Evolutionary conservation across 1,284 basidiomycete species (phyloP).

Genomic region (Acaromyces ingoldii): DNA sequence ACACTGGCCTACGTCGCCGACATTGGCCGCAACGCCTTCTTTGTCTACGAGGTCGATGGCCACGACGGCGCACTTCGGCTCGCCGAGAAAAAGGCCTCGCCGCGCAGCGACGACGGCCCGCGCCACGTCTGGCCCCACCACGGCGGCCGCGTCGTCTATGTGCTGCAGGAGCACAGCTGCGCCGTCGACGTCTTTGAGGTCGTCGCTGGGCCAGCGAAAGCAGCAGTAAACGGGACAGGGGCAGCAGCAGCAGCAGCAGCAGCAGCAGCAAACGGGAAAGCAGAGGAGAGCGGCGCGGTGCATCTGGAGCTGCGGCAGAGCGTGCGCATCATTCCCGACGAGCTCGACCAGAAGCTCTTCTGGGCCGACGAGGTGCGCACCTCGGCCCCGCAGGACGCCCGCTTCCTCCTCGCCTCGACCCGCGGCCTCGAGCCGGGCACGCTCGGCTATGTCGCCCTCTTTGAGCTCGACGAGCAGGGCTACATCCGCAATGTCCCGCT

Average conservation of each 20-base stretch:
- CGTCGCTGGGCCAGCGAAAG: constrained; percentile 1
- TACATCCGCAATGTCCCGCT: constrained; percentile 16
- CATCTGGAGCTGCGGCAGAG: constrained; percentile 39
- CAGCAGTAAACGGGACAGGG: constrained; percentile 6
- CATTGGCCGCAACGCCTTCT: constrained; percentile 53
- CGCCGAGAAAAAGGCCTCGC: constrained; percentile 50
- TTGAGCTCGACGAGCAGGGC: constrained; percentile 39
- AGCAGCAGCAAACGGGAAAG: too few relatives aligned
- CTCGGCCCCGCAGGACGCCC: constrained; percentile 6
- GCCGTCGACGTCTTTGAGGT: constrained; percentile 45
- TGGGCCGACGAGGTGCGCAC: constrained; percentile 53
- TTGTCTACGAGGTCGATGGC: constrained; percentile 49
- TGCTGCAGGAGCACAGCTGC: constrained; percentile 49
- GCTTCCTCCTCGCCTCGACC: constrained; percentile 51
- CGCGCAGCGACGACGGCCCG: constrained; percentile 51
- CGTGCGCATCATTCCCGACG: constrained; percentile 44
- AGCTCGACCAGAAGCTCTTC: constrained; percentile 24
- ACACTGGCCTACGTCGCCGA: constrained; percentile 10
- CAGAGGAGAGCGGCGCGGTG: neutral
- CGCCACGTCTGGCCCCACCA: constrained; percentile 53
- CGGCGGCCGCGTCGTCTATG: constrained; percentile 52
- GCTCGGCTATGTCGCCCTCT: constrained; percentile 51
- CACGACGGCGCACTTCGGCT: constrained; percentile 33
- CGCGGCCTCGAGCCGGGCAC: constrained; percentile 46
- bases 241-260: too few relatives aligned